Base-by-base conservation (phyloP, 2,329 filamentous ascomycete genomes). In the Botryosphaeria agaves region DNA sequence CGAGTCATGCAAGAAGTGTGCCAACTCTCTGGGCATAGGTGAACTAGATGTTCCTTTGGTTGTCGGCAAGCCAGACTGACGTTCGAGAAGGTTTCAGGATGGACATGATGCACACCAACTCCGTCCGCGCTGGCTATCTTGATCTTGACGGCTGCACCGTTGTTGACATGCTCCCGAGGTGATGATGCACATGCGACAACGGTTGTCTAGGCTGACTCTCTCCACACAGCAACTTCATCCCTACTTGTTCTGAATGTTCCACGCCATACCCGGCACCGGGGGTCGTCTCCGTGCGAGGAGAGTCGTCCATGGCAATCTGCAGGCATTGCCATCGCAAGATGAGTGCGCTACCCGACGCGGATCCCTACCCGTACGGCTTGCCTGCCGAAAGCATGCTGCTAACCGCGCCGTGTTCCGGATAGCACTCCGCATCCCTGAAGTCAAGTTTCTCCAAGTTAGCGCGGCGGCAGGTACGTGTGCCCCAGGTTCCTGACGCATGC, bases 281-380 rank as follows among this genome's bases (percentile, higher is more conserved):
- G 1, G 64, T 89, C 19, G 64, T 75, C 11, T 73, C 78, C 4
- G 77, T 87, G 5, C 66, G 76, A 16, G 80, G 79, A 27, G 79
- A 87, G 35, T 70, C 69, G 12, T 68, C 71, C 14, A 74, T 72
- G 44, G 79, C 82, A 34, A 66, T 82, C 21, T 91, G 82, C 53
- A 71, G 81, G 29, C 69, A 77, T 43, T 91, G 82, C 48, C 81
- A 89, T 57, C 62, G 64, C 31, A 77, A 76, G 48, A 85, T 89
- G 66, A 77, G 63, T 66, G 52, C 7, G 55, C 42, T 14, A 11
- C 21, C 17, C 7, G n/a, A 31, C 15, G 7, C 12, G 20, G 20
- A 23, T 23, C n/a, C n/a, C n/a, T n/a, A n/a, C n/a, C n/a, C n/a
- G n/a, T n/a, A n/a, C n/a, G n/a, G n/a, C n/a, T n/a, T n/a, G 12